Evolutionary conservation across 306 rosid species (phyloP).

Genomic region (Parietaria judaica): DNA sequence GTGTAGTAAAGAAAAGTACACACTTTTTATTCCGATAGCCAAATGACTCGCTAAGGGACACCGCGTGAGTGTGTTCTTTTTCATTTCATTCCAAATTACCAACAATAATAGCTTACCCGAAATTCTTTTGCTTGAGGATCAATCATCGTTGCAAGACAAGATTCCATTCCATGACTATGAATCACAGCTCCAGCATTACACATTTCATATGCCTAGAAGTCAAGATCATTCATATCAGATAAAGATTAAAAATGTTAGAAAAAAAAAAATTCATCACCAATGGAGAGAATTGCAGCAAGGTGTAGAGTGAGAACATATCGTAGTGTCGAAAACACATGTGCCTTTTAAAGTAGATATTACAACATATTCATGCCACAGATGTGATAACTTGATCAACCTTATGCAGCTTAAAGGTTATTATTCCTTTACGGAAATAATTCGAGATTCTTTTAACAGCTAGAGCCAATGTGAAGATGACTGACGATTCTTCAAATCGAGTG

Average conservation of each 20-base stretch:
- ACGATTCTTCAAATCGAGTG: neutral
- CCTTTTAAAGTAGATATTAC: no score
- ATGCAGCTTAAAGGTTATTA: neutral
- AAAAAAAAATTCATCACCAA: neutral
- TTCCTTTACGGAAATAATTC: no score
- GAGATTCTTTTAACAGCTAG: neutral
- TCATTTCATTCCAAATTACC: conserved; percentile 45
- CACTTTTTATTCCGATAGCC: no score
- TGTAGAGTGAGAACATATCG: neutral
- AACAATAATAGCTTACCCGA: conserved; percentile 52
- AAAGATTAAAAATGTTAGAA: conserved; percentile 5
- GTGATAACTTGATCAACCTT: neutral
- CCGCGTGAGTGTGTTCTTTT: neutral
- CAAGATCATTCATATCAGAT: conserved; percentile 17
- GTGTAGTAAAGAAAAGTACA: no score
- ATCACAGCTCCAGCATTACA: conserved; percentile 81
- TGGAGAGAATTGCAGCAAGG: neutral
- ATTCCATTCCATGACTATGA: conserved; percentile 88
- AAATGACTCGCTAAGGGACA: neutral
- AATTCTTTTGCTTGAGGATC: conserved; percentile 81
- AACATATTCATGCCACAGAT: neutral
- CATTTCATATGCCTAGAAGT: conserved; percentile 69
- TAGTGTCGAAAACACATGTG: no score
- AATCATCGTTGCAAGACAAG: conserved; percentile 86
- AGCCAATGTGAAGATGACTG: neutral